Percentiles rank a stretch among this genome's conserved stretches.
Conservation (phyloP, 768 basidiomycete genomes). For the Rubroboletus satanas region DNA sequence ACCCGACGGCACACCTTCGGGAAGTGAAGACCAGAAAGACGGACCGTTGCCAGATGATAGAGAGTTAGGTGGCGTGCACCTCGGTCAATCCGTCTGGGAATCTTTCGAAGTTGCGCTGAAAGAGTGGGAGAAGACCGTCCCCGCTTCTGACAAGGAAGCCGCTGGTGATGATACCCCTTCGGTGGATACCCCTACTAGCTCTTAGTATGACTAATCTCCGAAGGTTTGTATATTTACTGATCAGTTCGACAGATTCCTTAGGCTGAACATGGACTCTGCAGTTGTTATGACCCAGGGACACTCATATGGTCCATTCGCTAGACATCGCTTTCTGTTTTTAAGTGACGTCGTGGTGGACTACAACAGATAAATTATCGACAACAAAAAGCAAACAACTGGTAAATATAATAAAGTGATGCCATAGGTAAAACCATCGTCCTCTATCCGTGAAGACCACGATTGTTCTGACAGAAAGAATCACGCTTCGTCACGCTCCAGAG, state of each 20-base stretch:
- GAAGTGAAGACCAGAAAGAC: constrained; percentile 31
- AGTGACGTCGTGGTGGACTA: constrained; percentile 2
- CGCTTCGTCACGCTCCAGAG: constrained; percentile 26
- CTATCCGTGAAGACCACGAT: neutral
- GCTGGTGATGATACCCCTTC: constrained; percentile 22
- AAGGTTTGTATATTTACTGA: neutral
- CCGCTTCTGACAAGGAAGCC: constrained; percentile 19
- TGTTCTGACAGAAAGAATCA: constrained; percentile 4
- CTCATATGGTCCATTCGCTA: neutral
- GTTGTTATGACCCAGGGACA: neutral
- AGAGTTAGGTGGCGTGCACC: constrained; percentile 66
- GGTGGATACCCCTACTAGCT: constrained; percentile 20
- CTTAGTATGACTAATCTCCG: constrained; percentile 8
- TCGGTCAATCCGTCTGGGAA: constrained; percentile 75
- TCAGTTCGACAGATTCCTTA: neutral
- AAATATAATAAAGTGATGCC: constrained; percentile 28
- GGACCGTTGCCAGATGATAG: constrained; percentile 52
- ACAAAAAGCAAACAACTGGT: constrained; percentile 8
- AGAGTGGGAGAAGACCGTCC: constrained; percentile 51
- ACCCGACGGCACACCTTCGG: constrained; percentile 18
- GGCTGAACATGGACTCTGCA: neutral
- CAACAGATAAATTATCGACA: constrained; percentile 25
- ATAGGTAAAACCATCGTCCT: constrained; percentile 5
- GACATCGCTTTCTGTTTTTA: constrained; percentile 3
- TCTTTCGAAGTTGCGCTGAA: constrained; percentile 64